A percentile compares a stretch with the other conserved stretches of the same genome.
phyloP scores from a whole-genome alignment of 441 rosid species.

The Aquilaria agallochum region DNA sequence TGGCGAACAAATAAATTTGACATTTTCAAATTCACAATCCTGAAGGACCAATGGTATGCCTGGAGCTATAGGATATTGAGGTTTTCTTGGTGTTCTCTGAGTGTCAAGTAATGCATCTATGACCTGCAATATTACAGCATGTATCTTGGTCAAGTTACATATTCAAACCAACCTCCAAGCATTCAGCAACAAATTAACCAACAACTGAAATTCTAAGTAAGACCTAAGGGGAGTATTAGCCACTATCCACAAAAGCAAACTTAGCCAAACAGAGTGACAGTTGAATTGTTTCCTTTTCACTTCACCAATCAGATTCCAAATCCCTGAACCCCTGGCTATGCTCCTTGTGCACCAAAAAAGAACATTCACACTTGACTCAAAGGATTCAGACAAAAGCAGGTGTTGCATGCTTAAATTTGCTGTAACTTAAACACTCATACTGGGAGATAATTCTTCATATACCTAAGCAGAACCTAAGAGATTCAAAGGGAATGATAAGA shows the following conservation, averaged over 20 bases:
- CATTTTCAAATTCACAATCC: constrained; percentile 71
- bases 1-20: constrained; percentile 68
- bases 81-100: constrained; percentile 57
- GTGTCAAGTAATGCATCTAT: constrained; percentile 71
- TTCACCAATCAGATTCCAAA: too few species aligned
- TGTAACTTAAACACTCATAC: not conserved
- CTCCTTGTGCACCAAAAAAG: too few species aligned
- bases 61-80: constrained; percentile 80
- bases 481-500: not conserved
- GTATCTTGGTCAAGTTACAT: not conserved
- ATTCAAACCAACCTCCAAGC: not conserved
- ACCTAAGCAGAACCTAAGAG: not conserved
- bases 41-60: constrained; percentile 81
- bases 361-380: too few species aligned
- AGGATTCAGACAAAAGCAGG: too few species aligned
- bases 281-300: too few species aligned
- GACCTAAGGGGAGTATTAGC: not conserved
- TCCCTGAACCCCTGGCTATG: too few species aligned
- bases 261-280: not conserved
- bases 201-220: too few species aligned
- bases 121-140: constrained; percentile 35
- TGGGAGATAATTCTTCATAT: not conserved
- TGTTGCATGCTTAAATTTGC: too few species aligned
- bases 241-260: not conserved
- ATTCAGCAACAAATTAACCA: too few species aligned